Base-by-base conservation (phyloP, 768 basidiomycete genomes). In the Porphyrellus cyaneotinctus region DNA sequence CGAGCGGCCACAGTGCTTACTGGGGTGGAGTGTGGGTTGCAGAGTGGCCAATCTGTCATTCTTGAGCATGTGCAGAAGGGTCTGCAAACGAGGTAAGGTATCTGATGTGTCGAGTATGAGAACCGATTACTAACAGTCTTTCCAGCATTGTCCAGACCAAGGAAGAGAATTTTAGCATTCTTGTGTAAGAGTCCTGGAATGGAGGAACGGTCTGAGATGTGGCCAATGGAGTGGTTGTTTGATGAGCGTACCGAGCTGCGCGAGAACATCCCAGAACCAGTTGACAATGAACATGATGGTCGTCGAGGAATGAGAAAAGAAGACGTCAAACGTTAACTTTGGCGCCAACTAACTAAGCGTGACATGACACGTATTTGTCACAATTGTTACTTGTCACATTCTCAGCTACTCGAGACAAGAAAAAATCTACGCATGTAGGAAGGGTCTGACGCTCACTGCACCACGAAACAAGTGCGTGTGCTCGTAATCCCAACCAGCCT, bases 141-240 rank as follows among this genome's bases (percentile, higher is more conserved):
- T 68, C 97, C 95, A 47, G 97, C 97, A 77, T 98, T 99, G 71
- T 98, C 95, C 50, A 98, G 82, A 58, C 97, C 97, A 47, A 99
- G 83, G 85, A 99, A 99, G 58, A 99, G 82, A 69, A 99, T 97
- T 82, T 98, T 99, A 60, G 97, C 97, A 69, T 97, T 97, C 88
- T 99, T 97, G 79, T 94, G 90, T 75, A 87, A 65, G 63, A 95
- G 79, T 59, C 93, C 93, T 95, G 58, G 37, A 32, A 17, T 48
- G 36, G 31, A 24, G 39, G 23, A n/a, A 35, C 38, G 6, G 47
- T 47, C 33, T 56, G 18, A 58, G 48, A 1, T 47, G 18, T 18
- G 26, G 17, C 24, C 30, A 39, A 12, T 35, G n/a, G 33, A 13
- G 20, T 12, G 17, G 28, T 18, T 8, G 39, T 20, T 24, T 12